Evolutionary conservation across 371 early-diverging fungal genomes (phyloP).

Genomic region (Mortierella sp.): DNA sequence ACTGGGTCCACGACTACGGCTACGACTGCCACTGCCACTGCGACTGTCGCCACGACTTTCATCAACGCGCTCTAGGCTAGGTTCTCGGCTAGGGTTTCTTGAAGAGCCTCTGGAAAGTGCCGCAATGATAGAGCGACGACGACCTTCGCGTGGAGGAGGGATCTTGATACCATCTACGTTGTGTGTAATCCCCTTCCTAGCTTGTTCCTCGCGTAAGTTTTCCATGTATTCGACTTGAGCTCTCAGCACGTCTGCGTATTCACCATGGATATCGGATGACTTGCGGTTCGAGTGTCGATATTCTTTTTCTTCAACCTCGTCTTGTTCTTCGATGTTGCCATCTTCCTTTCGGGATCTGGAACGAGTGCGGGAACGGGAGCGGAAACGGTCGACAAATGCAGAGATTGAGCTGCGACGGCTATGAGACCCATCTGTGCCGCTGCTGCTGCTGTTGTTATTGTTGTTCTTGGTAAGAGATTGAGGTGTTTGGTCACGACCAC

Average conservation of each 20-base stretch:
- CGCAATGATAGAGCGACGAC: conserved; percentile 16
- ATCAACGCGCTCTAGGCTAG: conserved; percentile 14
- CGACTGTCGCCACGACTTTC: no score
- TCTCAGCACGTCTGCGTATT: no score
- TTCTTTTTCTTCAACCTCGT: conserved; percentile 16
- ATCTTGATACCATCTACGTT: conserved; percentile 21
- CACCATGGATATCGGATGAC: no score
- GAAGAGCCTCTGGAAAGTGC: conserved; percentile 15
- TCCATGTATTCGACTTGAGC: conserved; percentile 34
- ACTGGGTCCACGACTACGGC: no score
- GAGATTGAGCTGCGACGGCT: conserved; percentile 31
- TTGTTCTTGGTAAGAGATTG: conserved; percentile 3
- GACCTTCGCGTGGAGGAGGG: conserved; percentile 18
- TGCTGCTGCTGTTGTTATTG: conserved; percentile 4
- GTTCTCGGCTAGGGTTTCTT: conserved; percentile 18
- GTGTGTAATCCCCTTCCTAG: conserved; percentile 11
- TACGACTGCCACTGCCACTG: no score
- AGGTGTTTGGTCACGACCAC: conserved; percentile 23
- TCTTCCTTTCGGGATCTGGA: conserved; percentile 7
- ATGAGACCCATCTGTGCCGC: neutral
- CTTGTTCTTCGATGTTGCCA: conserved; percentile 4
- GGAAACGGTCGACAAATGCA: conserved; percentile 29
- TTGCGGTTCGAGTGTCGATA: no score
- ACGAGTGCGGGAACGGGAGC: no score
- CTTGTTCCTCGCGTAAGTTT: conserved; percentile 14